Evolutionary conservation across 2,329 filamentous ascomycete species (phyloP), one percentile per base, ranked within the genome.

Genomic region (Scopulariopsis brevicaulis): DNA sequence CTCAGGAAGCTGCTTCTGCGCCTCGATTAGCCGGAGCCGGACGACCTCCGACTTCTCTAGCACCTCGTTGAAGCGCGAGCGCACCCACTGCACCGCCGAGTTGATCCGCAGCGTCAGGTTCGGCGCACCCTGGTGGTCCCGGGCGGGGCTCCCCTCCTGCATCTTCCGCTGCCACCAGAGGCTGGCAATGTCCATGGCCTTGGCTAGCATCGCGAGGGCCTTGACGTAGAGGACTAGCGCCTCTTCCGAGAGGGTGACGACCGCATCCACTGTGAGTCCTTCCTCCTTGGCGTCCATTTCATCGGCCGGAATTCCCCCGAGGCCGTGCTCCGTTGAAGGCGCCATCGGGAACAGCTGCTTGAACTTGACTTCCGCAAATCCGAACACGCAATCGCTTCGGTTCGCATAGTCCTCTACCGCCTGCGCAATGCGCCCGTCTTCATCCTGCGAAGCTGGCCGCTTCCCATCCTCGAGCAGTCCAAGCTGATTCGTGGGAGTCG

Each of bases 281-380:
- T 89, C 88, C 18, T 91, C 87, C 12, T 84, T 81, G 14, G 71
- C 68, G 12, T 73, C 70, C 62, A 77, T 67, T 65, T 79, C 77
- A 4, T 86, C 83, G 10, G 74, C 67, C 4, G 74, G 73, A n/a
- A 80, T 70, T 15, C 85, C 84, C 7, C 86, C 85, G 4, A 90
- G 78, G 6, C 83, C 84, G 63, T 87, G 84, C 54, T 89, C 84
- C 63, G 81, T 82, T 0, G 89, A 93, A 1, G 93, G 94, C 1
- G 90, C 85, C 52, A 94, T 75, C 3, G 94, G 94, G 55, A 96
- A 83, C n/a, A 99, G 80, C 71, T 99, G 94, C 71, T 95, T 94
- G 73, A 95, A 96, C 72, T 99, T 99, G 67, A 99, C 93, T 73
- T 99, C 93, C 6, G 94, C 94, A 71, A 99, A 97, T 3, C 93